Evolutionary conservation across 139 green algal species (phyloP), one percentile per base, ranked within the genome.

Genomic region (Trebouxia sp.): DNA sequence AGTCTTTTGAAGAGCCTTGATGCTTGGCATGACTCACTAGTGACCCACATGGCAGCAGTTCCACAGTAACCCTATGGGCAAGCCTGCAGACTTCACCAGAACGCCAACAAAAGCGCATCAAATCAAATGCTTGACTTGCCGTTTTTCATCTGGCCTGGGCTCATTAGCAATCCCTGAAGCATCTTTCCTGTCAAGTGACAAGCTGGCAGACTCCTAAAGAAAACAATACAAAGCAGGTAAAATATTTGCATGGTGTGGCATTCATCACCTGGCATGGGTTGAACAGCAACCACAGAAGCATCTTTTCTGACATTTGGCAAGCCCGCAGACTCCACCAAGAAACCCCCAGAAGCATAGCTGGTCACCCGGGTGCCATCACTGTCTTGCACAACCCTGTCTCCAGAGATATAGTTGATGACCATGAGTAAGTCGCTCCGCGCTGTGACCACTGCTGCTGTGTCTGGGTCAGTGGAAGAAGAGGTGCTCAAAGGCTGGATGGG

Each of bases 321-420:
- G 39, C 86, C 86, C n/a, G 79, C 70, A 32, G 81, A 78, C 78
- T 90, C 86, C 22, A 88, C 58, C 10, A 65, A 75, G 83, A 84
- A 90, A 14, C 42, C 28, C n/a, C 86, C 86, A 43, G 83, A 76
- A 20, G 86, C 45, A 7, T 53, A 55, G 17, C 28, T 56, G 3
- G 39, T 80, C 30, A 88, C 35, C 35, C 86, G 83, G 3, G 81
- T 87, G 50, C 86, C 86, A 41, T 90, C 86, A 48, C 48, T 55
- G 48, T 90, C 83, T 84, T 89, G 82, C 78, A 87, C 75, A 37
- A 89, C n/a, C 12, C 70, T 48, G 66, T 83, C 79, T 12, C 83
- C 86, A 3, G 77, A 51, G 0, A 76, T 72, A 70, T 89, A 89
- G 6, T 51, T 30, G 32, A 89, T 65, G 15, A 84, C 42, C 83